phyloP scores from a whole-genome alignment of 768 basidiomycete species.

The Lactarius hatsudake region DNA sequence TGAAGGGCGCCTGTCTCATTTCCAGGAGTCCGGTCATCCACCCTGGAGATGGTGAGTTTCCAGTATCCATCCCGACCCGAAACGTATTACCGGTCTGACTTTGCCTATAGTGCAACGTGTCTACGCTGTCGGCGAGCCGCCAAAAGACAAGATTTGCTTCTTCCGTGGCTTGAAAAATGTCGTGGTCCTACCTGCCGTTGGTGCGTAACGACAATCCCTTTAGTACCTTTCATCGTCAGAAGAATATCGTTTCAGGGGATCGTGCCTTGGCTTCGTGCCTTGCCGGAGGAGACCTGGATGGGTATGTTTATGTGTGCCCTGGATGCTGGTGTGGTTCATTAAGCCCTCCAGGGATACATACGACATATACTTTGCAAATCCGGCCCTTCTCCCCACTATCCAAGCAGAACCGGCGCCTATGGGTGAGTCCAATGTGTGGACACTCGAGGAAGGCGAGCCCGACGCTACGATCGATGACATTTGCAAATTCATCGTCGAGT shows the following conservation, averaged over 20 bases:
- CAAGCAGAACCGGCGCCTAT: constrained; percentile 47
- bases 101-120: constrained; percentile 29
- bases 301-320: constrained; percentile 39
- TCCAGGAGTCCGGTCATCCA: constrained; percentile 36
- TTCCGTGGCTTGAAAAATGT: constrained; percentile 31
- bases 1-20: constrained; percentile 25
- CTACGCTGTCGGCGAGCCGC: constrained; percentile 33
- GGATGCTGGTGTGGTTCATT: not conserved
- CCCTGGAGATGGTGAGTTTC: constrained; percentile 34
- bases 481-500: constrained; percentile 78
- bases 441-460: constrained; percentile 29
- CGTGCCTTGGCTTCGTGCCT: constrained; percentile 67
- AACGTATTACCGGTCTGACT: not conserved
- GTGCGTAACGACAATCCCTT: not conserved
- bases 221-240: not conserved
- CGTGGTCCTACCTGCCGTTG: constrained; percentile 29
- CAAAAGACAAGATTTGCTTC: constrained; percentile 25
- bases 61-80: not conserved
- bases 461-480: constrained; percentile 66
- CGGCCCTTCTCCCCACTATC: constrained; percentile 51
- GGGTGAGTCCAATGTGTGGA: constrained; percentile 23
- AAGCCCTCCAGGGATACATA: not conserved
- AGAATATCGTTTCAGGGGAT: constrained; percentile 38
- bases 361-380: constrained; percentile 50
- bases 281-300: constrained; percentile 78